Base-by-base conservation (phyloP, 768 basidiomycete species). In the Lentinula guzmanii region DNA sequence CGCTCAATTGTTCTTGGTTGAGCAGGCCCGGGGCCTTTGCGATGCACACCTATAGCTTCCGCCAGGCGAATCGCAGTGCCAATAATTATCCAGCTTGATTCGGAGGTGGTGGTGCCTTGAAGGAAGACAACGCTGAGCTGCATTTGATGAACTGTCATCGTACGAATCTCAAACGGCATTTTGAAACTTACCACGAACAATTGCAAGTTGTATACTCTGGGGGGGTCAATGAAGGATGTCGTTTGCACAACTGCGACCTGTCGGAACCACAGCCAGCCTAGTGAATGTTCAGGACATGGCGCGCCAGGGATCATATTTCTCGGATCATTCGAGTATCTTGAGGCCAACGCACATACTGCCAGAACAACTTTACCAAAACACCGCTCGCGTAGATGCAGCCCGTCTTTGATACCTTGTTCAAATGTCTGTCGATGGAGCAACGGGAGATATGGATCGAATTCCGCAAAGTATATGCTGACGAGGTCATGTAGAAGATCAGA, bases 381-480 rank as follows among this genome's bases (percentile, higher is more conserved):
- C 1, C 75, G 28, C 60, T 90, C 79, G 1, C 68, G 73, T 8
- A 75, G 69, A 68, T 91, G 85, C 2, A 84, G 65, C 1, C 80
- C 79, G 6, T 81, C 75, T 1, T 68, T 68, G 45, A 89, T 70
- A 24, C 78, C 74, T 43, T 72, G 72, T 50, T 86, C 79, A 63
- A 95, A 93, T 18, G 83, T 84, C 0, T 85, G 85, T 0, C 85
- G 82, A 67, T 94, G 92, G 3, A 96, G 74, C 9, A 95, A 75
- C 0, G 92, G 91, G 1, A 82, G 68, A 52, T 82, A 76, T 3
- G 70, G 64, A 65, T 92, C 88, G 63, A 81, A 63, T 39, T 82
- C 66, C 0, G 64, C 64, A 69, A 95, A 96, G 66, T 87, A 93
- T 21, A 80, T 70, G 50, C 87, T 78, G 51, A 91, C 74, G 31